Evolutionary conservation across 805 yeast genomes (phyloP).

Genomic region (Spathaspora arborariae): DNA sequence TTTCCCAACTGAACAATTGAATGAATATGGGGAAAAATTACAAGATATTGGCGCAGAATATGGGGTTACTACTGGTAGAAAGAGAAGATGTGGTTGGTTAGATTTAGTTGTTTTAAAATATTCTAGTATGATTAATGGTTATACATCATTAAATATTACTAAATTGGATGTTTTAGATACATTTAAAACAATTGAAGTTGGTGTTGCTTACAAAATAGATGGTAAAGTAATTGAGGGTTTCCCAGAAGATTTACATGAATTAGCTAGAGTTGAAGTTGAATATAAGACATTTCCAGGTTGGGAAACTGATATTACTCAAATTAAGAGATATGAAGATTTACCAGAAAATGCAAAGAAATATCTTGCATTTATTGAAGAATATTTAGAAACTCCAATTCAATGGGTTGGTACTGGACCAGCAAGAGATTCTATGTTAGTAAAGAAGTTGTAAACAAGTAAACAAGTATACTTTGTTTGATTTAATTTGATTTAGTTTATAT

Average conservation of each 20-base stretch:
- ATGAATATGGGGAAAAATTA: slow-evolving; percentile 77
- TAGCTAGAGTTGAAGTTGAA: slow-evolving; percentile 89
- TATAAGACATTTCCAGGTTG: slow-evolving; percentile 94
- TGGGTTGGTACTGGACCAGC: slow-evolving; percentile 99
- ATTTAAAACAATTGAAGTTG: slow-evolving; percentile 84
- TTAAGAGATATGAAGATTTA: slow-evolving; percentile 67
- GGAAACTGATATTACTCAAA: slow-evolving; percentile 75
- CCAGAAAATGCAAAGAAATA: slow-evolving; percentile 87
- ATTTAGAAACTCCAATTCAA: slow-evolving; percentile 75
- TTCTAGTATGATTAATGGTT: slow-evolving; percentile 89
- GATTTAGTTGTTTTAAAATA: slow-evolving; percentile 93
- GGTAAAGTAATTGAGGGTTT: slow-evolving; percentile 74
- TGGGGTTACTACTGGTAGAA: slow-evolving; percentile 98
- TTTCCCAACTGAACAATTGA: slow-evolving; percentile 96
- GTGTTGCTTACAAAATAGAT: slow-evolving; percentile 73
- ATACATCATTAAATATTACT: slow-evolving; percentile 90
- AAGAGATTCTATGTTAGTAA: slow-evolving; percentile 85
- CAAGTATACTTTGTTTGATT: not conserved
- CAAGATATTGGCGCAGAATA: slow-evolving; percentile 92
- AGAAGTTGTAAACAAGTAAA: slow-evolving; percentile 18
- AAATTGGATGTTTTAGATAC: slow-evolving; percentile 93
- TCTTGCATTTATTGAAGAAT: slow-evolving; percentile 81
- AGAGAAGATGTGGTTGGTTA: slow-evolving; percentile 99
- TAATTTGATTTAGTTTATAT: not conserved
- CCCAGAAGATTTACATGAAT: slow-evolving; percentile 85